phyloP scores from a whole-genome alignment of 352 stramenopile species.

The Pythium aquatile region DNA sequence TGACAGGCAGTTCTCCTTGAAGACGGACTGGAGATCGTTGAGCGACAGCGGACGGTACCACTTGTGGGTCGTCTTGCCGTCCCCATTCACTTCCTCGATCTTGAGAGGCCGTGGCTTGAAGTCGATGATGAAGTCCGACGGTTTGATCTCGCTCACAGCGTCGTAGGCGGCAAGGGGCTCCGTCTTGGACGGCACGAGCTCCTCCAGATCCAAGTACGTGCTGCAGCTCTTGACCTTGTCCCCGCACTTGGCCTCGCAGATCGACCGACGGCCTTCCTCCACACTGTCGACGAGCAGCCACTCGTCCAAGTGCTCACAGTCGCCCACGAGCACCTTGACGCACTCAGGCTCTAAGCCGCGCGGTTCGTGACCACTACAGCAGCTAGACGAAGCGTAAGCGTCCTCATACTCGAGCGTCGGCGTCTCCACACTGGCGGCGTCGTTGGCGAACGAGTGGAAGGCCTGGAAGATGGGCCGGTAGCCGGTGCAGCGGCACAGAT shows the following conservation, averaged over 20 bases:
- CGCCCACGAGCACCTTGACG: conserved; percentile 14
- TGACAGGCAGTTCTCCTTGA: conserved; percentile 17
- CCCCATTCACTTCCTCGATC: conserved; percentile 18
- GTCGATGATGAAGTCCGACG: conserved; percentile 34
- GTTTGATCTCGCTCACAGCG: conserved; percentile 15
- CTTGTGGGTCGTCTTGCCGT: conserved; percentile 14
- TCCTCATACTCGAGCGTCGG: conserved; percentile 16
- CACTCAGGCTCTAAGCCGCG: background rate
- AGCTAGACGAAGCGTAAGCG: background rate
- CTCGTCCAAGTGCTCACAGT: conserved; percentile 32
- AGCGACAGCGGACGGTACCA: conserved; percentile 43
- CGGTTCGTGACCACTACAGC: background rate
- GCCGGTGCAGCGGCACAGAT: conserved; percentile 88
- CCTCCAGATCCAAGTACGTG: conserved; percentile 37
- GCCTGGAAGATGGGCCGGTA: conserved; percentile 59
- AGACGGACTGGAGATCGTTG: conserved; percentile 26
- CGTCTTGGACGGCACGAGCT: conserved; percentile 25
- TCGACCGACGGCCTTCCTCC: conserved; percentile 20
- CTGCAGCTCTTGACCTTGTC: conserved; percentile 8
- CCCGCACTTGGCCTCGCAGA: conserved; percentile 31
- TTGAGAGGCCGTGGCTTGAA: conserved; percentile 33
- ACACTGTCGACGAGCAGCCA: conserved; percentile 33
- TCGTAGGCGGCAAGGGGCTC: conserved; percentile 18
- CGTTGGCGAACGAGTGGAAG: conserved; percentile 31
- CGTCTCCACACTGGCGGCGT: background rate